phyloP scores from a whole-genome alignment of 75 land plant species.

The Cryptomeria japonica region DNA sequence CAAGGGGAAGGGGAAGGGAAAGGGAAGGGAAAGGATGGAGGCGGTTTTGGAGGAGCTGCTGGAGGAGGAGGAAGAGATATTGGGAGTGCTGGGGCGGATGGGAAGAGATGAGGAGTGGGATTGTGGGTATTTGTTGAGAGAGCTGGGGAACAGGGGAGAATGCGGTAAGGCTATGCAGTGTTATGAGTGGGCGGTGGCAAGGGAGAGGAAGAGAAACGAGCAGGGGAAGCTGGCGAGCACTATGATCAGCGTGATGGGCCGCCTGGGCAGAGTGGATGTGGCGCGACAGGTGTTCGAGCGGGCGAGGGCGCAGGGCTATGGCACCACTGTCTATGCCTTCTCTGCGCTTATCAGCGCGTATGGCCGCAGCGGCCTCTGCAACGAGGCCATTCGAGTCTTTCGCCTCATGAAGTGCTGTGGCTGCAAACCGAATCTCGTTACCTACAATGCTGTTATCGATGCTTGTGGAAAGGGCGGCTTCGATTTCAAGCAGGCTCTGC shows the following conservation, averaged over 20 bases:
- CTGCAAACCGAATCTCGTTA: slow-evolving; percentile 82
- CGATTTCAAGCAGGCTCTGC: slow-evolving; percentile 49
- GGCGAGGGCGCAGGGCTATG: slow-evolving; percentile 69
- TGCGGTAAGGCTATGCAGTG: slow-evolving; percentile 62
- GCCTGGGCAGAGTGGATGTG: slow-evolving; percentile 73
- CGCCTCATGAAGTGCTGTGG: slow-evolving; percentile 69
- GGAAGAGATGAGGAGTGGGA: slow-evolving; percentile 8
- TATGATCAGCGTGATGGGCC: slow-evolving; percentile 79
- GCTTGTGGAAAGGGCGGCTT: slow-evolving; percentile 95
- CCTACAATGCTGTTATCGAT: slow-evolving; percentile 93
- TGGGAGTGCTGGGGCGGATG: slow-evolving; percentile 15
- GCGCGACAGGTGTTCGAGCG: slow-evolving; percentile 66
- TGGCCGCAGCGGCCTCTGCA: slow-evolving; percentile 70
- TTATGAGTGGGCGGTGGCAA: slow-evolving; percentile 70
- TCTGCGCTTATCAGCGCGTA: slow-evolving; percentile 93
- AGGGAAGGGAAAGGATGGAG: slow-evolving; percentile 33
- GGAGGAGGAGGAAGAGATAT: neutral
- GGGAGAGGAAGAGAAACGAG: slow-evolving; percentile 44
- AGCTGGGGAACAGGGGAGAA: slow-evolving; percentile 81
- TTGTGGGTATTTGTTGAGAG: slow-evolving; percentile 71
- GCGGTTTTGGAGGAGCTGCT: slow-evolving; percentile 35
- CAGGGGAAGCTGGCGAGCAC: slow-evolving; percentile 76
- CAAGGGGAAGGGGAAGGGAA: slow-evolving; percentile 6
- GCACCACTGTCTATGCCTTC: slow-evolving; percentile 76
- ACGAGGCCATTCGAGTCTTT: slow-evolving; percentile 71